Evolutionary conservation across 2,329 filamentous ascomycete species (phyloP), one percentile per base, ranked within the genome.

Genomic region (Phialophora expanda): DNA sequence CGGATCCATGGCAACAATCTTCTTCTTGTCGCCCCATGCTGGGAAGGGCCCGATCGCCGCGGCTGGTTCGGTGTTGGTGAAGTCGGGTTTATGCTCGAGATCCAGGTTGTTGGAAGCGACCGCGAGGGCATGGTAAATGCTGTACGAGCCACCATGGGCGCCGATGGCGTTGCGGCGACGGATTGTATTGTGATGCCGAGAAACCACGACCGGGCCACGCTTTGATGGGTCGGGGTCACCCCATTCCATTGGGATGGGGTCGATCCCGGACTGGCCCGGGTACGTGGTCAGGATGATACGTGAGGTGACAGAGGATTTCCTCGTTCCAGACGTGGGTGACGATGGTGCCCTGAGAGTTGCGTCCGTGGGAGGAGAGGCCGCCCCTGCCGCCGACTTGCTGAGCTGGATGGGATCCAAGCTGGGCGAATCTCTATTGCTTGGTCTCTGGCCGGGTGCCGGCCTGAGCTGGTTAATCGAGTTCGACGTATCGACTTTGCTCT

Each of bases 1-100:
- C 0, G 94, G 94, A 76, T 98, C 95, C 92, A 99, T 97, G 20
- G 94, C 92, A 14, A 98, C 94, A 69, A 99, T 98, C 83, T 97
- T 98, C 78, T 92, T 92, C 74, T 86, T 87, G 75, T 96, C 91
- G 28, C 86, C 86, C 94, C 94, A 99, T 79, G 95, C 88, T 7
- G 91, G 89, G 73, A 96, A 96, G 7, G 92, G 93, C 0, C 93
- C 93, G 75, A 98, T 92, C 61, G 89, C 87, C 24, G 88, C 91
- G n/a, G 93, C 93, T 12, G 95, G 95, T 77, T 98, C 91, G 9
- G 93, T 97, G 78, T 98, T 92, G 68, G 89, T 89, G 77, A 90
- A 89, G 75, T 90, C 88, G 11, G 89, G 87, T 73, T 86, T 90
- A 78, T 97, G 93, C 72, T 96, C 89, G 48, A 87, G 84, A 68